A percentile compares a stretch with the other conserved stretches of the same genome.
These are phyloP conservation scores for Monilinia laxa DNA, from an alignment of 2,329 filamentous ascomycete species.

Conservation along the genomic window DNA sequence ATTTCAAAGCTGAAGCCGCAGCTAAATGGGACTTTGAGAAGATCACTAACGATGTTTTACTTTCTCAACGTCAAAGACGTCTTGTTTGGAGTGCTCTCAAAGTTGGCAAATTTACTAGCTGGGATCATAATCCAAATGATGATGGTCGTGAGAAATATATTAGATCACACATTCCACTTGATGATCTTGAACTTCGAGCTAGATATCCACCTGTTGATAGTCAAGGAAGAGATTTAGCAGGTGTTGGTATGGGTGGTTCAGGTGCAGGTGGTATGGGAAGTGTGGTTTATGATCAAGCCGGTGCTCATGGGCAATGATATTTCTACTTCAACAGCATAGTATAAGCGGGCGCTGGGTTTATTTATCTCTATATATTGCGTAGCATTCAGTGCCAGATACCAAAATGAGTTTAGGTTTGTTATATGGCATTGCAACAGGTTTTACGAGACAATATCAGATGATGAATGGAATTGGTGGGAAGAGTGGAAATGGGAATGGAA, in stretches of 20 bases:
- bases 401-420: background rate
- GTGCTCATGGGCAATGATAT: conserved; percentile 30
- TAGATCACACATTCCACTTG: conserved; percentile 75
- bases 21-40: conserved; percentile 77
- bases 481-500: background rate
- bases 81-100: conserved; percentile 79
- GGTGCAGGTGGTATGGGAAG: conserved; percentile 24
- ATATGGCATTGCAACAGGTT: background rate
- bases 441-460: background rate
- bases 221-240: conserved; percentile 31
- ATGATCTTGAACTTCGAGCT: conserved; percentile 75
- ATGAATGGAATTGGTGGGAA: background rate
- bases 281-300: conserved; percentile 30
- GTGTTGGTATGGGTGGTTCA: conserved; percentile 26
- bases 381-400: conserved; percentile 5
- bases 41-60: conserved; percentile 72
- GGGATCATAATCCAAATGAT: conserved; percentile 80
- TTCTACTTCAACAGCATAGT: background rate
- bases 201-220: conserved; percentile 66
- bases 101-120: conserved; percentile 72
- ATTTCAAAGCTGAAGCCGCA: conserved; percentile 72
- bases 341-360: conserved; percentile 4
- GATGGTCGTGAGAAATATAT: conserved; percentile 76
- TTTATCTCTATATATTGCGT: background rate
- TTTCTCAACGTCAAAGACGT: conserved; percentile 75